These are phyloP conservation scores for Pichia sp. DNA, from an alignment of 1,139 yeast genomes.

Conservation along the genomic window DNA sequence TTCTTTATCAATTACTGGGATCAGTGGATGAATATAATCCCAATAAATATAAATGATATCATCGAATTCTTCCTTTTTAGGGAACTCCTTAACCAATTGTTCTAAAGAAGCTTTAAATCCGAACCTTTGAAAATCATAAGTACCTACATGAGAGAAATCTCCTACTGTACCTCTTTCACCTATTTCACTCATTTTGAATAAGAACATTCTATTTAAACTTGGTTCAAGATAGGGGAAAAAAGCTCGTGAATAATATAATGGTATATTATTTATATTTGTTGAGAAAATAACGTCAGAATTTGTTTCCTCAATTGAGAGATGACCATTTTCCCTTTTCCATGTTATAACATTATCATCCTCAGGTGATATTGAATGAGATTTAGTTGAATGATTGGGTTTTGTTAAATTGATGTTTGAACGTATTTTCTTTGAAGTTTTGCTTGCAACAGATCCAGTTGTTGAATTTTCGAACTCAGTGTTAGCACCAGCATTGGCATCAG, in stretches of 20 bases:
- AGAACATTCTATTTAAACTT: constrained; percentile 12
- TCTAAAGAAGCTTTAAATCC: constrained; percentile 3
- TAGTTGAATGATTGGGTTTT: background rate
- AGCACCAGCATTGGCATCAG: background rate
- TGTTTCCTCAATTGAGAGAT: background rate
- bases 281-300: constrained; percentile 1
- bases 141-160: constrained; percentile 7
- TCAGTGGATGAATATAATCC: constrained; percentile 15
- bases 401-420: background rate
- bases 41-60: constrained; percentile 12
- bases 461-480: background rate
- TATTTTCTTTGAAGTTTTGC: background rate
- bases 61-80: constrained; percentile 13
- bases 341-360: background rate
- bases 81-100: constrained; percentile 11
- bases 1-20: constrained; percentile 15
- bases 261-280: constrained; percentile 5
- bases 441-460: background rate
- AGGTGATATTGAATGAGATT: background rate
- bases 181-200: constrained; percentile 12
- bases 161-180: constrained; percentile 5
- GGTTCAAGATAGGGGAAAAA: constrained; percentile 17
- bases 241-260: constrained; percentile 16
- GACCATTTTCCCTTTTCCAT: background rate
- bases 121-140: constrained; percentile 10